These are phyloP conservation scores for Raffaelea ambrosiae DNA, from an alignment of 2,329 filamentous ascomycete genomes.

Conservation along the genomic window DNA sequence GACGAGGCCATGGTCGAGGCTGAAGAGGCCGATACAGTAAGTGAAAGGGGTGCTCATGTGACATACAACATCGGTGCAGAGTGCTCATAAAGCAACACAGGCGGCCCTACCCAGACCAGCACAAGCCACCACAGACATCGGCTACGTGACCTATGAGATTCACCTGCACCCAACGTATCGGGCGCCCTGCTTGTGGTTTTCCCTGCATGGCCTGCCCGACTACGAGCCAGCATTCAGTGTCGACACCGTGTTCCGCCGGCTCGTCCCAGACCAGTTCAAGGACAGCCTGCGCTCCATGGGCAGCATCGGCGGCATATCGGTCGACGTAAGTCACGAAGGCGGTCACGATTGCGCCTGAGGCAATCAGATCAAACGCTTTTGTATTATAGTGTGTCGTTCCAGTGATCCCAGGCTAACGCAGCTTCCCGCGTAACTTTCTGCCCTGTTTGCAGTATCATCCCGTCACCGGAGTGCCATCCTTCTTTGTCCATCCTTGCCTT, in stretches of 20 bases:
- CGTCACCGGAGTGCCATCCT: slow-evolving; percentile 64
- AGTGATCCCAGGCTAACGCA: neutral
- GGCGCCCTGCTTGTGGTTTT: slow-evolving; percentile 70
- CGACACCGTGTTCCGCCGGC: slow-evolving; percentile 60
- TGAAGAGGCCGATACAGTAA: slow-evolving; percentile 45
- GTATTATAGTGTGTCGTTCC: slow-evolving; percentile 8
- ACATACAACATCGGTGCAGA: neutral
- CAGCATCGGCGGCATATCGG: slow-evolving; percentile 64
- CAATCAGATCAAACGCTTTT: neutral
- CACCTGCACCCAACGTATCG: slow-evolving; percentile 67
- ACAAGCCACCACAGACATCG: slow-evolving; percentile 22
- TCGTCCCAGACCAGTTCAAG: slow-evolving; percentile 61
- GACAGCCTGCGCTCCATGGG: slow-evolving; percentile 51
- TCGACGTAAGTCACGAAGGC: slow-evolving; percentile 54
- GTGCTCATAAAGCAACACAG: too few relatives aligned
- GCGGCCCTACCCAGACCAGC: slow-evolving; percentile 27
- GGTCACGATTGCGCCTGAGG: too few relatives aligned
- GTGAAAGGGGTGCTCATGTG: too few relatives aligned
- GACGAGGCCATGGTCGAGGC: slow-evolving; percentile 41
- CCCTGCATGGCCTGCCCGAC: slow-evolving; percentile 47
- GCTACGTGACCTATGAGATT: slow-evolving; percentile 61
- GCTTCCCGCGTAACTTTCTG: slow-evolving; percentile 20
- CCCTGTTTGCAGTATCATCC: slow-evolving; percentile 79
- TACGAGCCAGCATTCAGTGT: slow-evolving; percentile 51
- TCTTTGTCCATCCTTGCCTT: slow-evolving; percentile 90